Evolutionary conservation across 768 basidiomycete genomes (phyloP).

Genomic region (Tylopilus intermedius): DNA sequence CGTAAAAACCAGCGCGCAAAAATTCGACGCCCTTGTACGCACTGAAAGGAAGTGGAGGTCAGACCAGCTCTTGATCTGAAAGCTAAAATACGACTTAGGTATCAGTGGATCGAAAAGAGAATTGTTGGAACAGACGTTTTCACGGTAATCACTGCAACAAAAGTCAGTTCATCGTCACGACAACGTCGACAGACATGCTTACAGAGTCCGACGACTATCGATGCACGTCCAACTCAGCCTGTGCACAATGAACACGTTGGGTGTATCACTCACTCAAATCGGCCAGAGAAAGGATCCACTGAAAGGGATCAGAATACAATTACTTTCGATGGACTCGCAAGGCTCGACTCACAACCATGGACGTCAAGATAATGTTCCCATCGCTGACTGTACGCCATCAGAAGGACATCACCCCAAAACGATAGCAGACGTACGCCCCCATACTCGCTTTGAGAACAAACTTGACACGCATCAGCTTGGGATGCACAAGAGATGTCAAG

Average conservation of each 20-base stretch:
- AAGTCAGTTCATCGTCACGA: background rate
- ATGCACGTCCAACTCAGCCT: background rate
- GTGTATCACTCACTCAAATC: conserved; percentile 41
- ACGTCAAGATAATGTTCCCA: conserved; percentile 38
- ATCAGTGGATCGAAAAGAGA: background rate
- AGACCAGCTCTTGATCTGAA: conserved; percentile 33
- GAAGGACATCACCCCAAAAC: background rate
- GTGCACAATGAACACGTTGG: background rate
- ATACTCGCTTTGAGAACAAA: conserved; percentile 49
- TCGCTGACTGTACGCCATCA: conserved; percentile 39
- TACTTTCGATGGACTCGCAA: background rate
- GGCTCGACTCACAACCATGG: conserved; percentile 41
- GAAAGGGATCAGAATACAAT: conserved; percentile 5
- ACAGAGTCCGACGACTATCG: conserved; percentile 12
- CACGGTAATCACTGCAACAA: conserved; percentile 42
- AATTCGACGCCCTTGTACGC: conserved; percentile 4
- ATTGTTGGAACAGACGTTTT: conserved; percentile 40
- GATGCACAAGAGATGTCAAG: background rate
- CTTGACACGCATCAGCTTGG: conserved; percentile 16
- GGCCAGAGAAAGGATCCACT: conserved; percentile 37
- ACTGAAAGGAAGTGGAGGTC: conserved; percentile 39
- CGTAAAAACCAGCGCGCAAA: background rate
- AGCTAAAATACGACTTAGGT: conserved; percentile 28
- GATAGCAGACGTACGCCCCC: conserved; percentile 37
- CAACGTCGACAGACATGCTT: background rate